phyloP scores from a whole-genome alignment of 2,329 filamentous ascomycete species.

The Aspergillus proliferans region DNA sequence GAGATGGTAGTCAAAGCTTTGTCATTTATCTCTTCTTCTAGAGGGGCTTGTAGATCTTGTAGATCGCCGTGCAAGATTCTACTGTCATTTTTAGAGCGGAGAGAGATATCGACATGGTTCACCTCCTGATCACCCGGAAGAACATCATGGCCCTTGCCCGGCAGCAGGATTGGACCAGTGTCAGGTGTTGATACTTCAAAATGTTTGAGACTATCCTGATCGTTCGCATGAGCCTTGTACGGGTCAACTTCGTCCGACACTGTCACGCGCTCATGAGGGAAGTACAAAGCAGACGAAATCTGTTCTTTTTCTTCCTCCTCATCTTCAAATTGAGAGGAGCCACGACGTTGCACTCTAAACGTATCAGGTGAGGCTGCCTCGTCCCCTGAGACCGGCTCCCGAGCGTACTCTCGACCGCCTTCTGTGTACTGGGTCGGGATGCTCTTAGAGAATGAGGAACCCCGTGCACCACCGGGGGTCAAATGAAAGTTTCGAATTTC shows the following conservation, averaged over 20 bases:
- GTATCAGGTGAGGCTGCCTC: constrained; percentile 18
- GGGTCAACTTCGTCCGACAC: constrained; percentile 24
- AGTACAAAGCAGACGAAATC: constrained; percentile 60
- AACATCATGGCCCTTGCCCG: constrained; percentile 17
- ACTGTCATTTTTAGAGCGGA: constrained; percentile 55
- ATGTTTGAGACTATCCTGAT: constrained; percentile 15
- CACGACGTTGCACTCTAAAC: constrained; percentile 15
- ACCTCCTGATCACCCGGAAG: constrained; percentile 22
- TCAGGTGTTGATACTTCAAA: constrained; percentile 21
- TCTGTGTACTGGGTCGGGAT: constrained; percentile 34
- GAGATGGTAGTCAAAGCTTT: constrained; percentile 31
- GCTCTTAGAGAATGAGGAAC: constrained; percentile 40
- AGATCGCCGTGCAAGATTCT: constrained; percentile 57
- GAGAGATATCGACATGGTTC: constrained; percentile 57
- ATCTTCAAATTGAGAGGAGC: constrained; percentile 38
- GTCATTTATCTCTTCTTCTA: constrained; percentile 30
- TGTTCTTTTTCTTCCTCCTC: constrained; percentile 58
- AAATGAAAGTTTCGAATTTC: constrained; percentile 53
- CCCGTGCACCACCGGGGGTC: constrained; percentile 41
- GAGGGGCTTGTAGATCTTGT: constrained; percentile 32
- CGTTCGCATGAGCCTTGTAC: constrained; percentile 15
- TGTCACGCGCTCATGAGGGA: constrained; percentile 52
- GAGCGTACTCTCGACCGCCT: constrained; percentile 24
- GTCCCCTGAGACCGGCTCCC: constrained; percentile 11
- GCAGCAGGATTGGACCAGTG: constrained; percentile 22